Evolutionary conservation across 495 filamentous ascomycete species (phyloP).

Genomic region (Sphaerosporella brunnea): DNA sequence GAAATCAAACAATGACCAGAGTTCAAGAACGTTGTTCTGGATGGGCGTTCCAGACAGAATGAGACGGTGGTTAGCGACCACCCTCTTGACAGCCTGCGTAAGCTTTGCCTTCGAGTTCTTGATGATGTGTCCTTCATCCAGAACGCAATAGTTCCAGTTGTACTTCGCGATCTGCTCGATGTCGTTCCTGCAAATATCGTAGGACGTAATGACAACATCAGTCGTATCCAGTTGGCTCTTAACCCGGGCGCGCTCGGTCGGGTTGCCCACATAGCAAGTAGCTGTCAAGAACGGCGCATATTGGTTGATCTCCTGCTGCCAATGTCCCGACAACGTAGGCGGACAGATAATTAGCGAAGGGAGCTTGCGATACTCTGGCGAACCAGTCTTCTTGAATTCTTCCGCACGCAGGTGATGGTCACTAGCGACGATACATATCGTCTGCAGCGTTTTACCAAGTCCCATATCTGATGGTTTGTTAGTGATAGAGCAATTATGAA

Average conservation of each 20-base stretch:
- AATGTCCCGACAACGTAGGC: conserved; percentile 92
- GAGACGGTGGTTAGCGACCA: conserved; percentile 78
- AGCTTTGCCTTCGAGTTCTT: conserved; percentile 95
- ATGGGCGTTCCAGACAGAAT: conserved; percentile 96
- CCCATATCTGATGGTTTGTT: conserved; percentile 55
- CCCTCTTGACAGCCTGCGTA: conserved; percentile 70
- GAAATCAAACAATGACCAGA: conserved; percentile 99
- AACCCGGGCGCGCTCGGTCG: conserved; percentile 53
- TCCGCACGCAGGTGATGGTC: conserved; percentile 88
- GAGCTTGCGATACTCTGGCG: conserved; percentile 55
- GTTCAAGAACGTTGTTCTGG: conserved; percentile 90
- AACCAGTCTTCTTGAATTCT: conserved; percentile 62
- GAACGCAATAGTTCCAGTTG: conserved; percentile 91
- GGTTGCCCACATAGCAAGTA: conserved; percentile 77
- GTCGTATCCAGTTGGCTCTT: conserved; percentile 49
- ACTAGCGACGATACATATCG: conserved; percentile 90
- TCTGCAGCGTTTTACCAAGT: conserved; percentile 92
- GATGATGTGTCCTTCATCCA: conserved; percentile 95
- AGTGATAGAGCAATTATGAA: conserved; percentile 4
- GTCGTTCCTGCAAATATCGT: conserved; percentile 92
- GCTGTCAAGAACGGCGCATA: conserved; percentile 87
- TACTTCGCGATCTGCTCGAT: conserved; percentile 63
- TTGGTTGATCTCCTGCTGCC: conserved; percentile 89
- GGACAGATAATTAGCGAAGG: conserved; percentile 92
- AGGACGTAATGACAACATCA: conserved; percentile 91